Evolutionary conservation across 2,329 filamentous ascomycete species (phyloP).

Genomic region (Volutella citrinella): DNA sequence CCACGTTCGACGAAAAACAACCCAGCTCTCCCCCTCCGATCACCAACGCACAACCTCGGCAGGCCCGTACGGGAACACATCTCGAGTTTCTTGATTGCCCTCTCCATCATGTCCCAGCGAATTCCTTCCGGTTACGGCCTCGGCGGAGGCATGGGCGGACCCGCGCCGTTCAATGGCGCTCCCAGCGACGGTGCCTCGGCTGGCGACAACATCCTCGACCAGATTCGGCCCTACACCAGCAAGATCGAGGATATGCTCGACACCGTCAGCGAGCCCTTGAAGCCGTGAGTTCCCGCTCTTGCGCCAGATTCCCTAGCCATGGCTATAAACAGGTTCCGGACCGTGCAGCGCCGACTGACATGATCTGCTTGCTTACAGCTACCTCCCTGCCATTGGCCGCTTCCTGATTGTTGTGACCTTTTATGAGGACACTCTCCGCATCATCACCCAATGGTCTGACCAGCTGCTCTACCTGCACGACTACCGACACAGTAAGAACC

Average conservation of each 20-base stretch:
- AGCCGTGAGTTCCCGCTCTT: slow-evolving; percentile 62
- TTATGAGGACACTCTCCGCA: slow-evolving; percentile 91
- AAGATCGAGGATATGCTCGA: slow-evolving; percentile 97
- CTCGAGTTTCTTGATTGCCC: slow-evolving; percentile 5
- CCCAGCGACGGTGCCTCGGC: slow-evolving; percentile 59
- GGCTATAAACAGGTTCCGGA: too few species aligned
- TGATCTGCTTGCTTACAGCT: slow-evolving; percentile 49
- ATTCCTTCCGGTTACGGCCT: slow-evolving; percentile 81
- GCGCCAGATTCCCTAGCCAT: too few species aligned
- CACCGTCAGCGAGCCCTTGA: slow-evolving; percentile 81
- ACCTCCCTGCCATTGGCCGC: slow-evolving; percentile 90
- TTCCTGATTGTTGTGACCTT: slow-evolving; percentile 99
- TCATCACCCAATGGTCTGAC: slow-evolving; percentile 95
- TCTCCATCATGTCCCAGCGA: slow-evolving; percentile 42
- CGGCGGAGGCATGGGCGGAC: slow-evolving; percentile 73
- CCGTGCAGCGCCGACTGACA: slow-evolving; percentile 13
- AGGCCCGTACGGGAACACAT: slow-evolving; percentile 23
- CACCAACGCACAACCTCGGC: slow-evolving; percentile 21
- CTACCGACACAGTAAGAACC: slow-evolving; percentile 91
- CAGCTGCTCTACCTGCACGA: slow-evolving; percentile 91
- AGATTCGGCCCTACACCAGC: slow-evolving; percentile 91
- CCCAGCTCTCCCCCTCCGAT: too few species aligned
- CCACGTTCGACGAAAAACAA: too few species aligned
- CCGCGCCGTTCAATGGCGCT: slow-evolving; percentile 64
- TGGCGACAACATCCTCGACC: slow-evolving; percentile 64